Evolutionary conservation across 345 rosid genomes (phyloP).

Genomic region (Lenwebbia sp.): DNA sequence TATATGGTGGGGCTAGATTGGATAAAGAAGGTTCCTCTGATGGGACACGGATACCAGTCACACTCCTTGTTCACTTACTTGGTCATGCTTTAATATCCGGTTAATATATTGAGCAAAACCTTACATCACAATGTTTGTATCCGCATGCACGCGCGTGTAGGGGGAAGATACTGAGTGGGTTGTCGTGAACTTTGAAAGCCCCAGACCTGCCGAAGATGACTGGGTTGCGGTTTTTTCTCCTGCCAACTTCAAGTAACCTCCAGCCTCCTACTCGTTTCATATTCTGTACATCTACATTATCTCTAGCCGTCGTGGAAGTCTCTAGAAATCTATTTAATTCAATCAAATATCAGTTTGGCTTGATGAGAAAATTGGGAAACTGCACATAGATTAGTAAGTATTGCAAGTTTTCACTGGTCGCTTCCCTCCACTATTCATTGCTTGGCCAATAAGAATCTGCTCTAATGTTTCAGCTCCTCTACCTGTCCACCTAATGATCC

Average conservation of each 20-base stretch:
- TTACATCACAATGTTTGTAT: background rate
- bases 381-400: background rate
- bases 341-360: background rate
- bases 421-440: background rate
- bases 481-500: constrained; percentile 40
- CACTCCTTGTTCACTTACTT: background rate
- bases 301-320: background rate
- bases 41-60: background rate
- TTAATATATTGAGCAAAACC: background rate
- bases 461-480: constrained; percentile 30
- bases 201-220: constrained; percentile 3
- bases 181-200: background rate
- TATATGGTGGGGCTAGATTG: background rate
- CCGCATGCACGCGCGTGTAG: background rate
- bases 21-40: background rate
- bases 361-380: background rate
- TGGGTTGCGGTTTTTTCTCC: constrained; percentile 20
- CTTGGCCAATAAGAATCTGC: background rate
- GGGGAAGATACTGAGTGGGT: constrained; percentile 7
- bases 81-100: background rate
- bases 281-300: background rate
- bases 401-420: background rate
- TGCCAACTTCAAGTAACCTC: constrained; percentile 13
- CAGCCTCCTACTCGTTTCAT: background rate
- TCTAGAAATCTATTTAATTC: background rate